phyloP scores from a whole-genome alignment of 352 stramenopile genomes.

The Globisporangium emineosum region DNA sequence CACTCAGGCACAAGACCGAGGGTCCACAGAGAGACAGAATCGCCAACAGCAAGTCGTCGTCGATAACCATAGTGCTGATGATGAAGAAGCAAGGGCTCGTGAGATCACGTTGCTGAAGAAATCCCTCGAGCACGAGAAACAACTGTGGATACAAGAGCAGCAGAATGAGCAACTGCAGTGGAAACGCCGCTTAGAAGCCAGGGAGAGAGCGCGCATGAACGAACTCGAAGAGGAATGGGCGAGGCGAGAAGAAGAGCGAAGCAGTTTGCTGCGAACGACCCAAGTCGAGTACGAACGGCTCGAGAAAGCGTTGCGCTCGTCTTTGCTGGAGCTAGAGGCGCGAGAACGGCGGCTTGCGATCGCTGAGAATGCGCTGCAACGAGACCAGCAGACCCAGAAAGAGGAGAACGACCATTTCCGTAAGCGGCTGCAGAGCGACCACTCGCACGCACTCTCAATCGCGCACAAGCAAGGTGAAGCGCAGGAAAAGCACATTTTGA shows the following conservation, averaged over 20 bases:
- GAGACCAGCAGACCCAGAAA: slow-evolving; percentile 46
- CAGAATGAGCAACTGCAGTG: slow-evolving; percentile 45
- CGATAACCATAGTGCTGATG: not conserved
- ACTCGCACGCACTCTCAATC: slow-evolving; percentile 46
- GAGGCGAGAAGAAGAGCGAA: slow-evolving; percentile 69
- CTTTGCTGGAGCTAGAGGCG: slow-evolving; percentile 54
- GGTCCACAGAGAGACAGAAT: not conserved
- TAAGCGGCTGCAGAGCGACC: slow-evolving; percentile 61
- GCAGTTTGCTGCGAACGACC: slow-evolving; percentile 38
- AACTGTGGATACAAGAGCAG: slow-evolving; percentile 46
- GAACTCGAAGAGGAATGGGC: slow-evolving; percentile 80
- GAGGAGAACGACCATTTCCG: slow-evolving; percentile 61
- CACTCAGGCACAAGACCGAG: not conserved
- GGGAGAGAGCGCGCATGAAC: slow-evolving; percentile 66
- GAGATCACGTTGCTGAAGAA: slow-evolving; percentile 31
- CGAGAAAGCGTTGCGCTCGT: slow-evolving; percentile 53
- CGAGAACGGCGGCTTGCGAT: slow-evolving; percentile 54
- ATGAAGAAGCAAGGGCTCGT: slow-evolving; percentile 9
- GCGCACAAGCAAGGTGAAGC: slow-evolving; percentile 53
- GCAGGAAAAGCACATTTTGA: slow-evolving; percentile 37
- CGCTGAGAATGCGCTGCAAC: slow-evolving; percentile 47
- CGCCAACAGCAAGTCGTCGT: not conserved
- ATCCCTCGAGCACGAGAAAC: slow-evolving; percentile 33
- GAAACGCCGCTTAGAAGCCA: slow-evolving; percentile 48
- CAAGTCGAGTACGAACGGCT: slow-evolving; percentile 72